Base-by-base conservation (phyloP, 169 alveolate genomes). In the Cryptosporidium sp. region DNA sequence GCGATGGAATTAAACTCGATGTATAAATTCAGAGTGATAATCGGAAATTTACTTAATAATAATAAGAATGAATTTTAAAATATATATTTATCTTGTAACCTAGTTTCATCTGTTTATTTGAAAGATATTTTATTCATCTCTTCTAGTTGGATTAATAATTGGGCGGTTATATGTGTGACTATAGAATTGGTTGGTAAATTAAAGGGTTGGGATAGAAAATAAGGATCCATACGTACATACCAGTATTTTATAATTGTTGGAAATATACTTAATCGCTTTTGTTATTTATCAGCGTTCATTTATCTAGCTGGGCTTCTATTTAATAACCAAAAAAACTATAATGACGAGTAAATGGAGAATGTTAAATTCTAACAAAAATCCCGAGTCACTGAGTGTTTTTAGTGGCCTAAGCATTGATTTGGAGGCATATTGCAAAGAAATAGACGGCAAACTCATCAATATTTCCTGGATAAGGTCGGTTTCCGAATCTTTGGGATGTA, bases 401-500 rank as follows among this genome's bases (percentile, higher is more conserved):
- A 80, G 89, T 65, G 89, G 89, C 5, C 21, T 80, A 43, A 80
- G 41, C 23, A 21, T 80, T 43, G 68, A 80, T 29, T n/a, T 80
- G n/a, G 74, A 80, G 35, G 12, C 35, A 39, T 41, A 61, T 59
- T 80, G 80, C 41, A 67, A 65, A 8, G 89, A 80, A 26, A 29
- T 80, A 80, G 89, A 80, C 39, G 16, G 35, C 7, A 80, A 65
- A 23, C 70, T 80, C 3, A 6, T 16, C 29, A 45, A 58, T 43
- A 9, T 43, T 62, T 16, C 61, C 12, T 62, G 45, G 73, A 23
- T 80, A 35, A 50, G n/a, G 89, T 29, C 75, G 9, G 41, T 41
- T 62, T 80, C 80, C 8, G 48, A 80, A 26, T 80, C 65, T 23
- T 41, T 75, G 16, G 94, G 94, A 16, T 84, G 84, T 33, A 70